phyloP scores from a whole-genome alignment of 2,329 filamentous ascomycete genomes.

The Zasmidium angulare region DNA sequence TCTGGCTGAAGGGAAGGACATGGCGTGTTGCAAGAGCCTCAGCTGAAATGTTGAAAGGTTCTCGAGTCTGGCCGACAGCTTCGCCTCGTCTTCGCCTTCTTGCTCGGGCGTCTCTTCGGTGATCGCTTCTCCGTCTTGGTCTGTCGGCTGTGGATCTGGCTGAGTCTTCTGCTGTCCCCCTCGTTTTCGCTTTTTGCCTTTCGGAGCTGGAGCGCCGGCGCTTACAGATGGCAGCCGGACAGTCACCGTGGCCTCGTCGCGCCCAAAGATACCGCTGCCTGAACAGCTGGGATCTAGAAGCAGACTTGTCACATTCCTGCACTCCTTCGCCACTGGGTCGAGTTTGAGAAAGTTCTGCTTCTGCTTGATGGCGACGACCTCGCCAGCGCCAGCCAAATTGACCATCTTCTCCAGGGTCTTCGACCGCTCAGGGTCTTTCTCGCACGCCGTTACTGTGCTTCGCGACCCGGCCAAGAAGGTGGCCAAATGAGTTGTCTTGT shows the following conservation, averaged over 20 bases:
- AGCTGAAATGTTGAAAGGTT: constrained; percentile 81
- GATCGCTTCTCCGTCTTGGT: constrained; percentile 10
- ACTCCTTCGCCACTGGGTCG: constrained; percentile 63
- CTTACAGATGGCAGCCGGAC: constrained; percentile 58
- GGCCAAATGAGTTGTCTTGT: constrained; percentile 93
- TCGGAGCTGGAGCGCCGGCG: constrained; percentile 11
- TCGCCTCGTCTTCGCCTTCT: constrained; percentile 45
- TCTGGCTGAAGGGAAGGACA: constrained; percentile 72
- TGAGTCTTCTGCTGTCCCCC: constrained; percentile 4
- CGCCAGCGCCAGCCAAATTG: constrained; percentile 67
- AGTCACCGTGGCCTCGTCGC: constrained; percentile 69
- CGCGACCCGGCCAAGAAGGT: constrained; percentile 58
- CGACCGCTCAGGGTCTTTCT: constrained; percentile 70
- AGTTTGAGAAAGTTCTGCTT: constrained; percentile 81
- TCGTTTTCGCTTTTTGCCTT: constrained; percentile 36
- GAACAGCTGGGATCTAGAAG: constrained; percentile 94
- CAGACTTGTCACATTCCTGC: constrained; percentile 71
- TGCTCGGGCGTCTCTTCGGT: constrained; percentile 32
- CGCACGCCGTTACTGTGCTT: constrained; percentile 68
- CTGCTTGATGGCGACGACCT: constrained; percentile 65
- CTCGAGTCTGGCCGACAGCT: constrained; percentile 63
- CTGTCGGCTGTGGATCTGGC: constrained; percentile 8
- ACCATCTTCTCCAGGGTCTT: constrained; percentile 84
- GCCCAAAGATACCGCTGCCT: constrained; percentile 88
- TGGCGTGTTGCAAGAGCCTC: constrained; percentile 77